Base-by-base conservation (phyloP, 129 eudicot species). In the Solidago caesia region DNA sequence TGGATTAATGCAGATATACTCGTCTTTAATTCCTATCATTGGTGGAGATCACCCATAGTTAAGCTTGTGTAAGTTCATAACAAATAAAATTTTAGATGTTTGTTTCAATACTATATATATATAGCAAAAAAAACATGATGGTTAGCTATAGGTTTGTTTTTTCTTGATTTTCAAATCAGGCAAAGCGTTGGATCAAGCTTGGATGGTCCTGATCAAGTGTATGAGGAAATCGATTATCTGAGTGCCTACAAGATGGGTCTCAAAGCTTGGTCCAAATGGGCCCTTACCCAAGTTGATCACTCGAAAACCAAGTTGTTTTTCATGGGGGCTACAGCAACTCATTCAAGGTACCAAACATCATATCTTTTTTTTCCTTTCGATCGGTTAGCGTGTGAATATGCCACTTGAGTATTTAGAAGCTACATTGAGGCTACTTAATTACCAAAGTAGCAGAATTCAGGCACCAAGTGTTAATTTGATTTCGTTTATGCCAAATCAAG, bases 201-300 rank as follows among this genome's bases (percentile, higher is more conserved):
- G 49, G 79, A 77, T 13, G 71, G 4, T 16, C 69, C 83, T 7
- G 80, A 79, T 70, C 81, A 73, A 44, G 72, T 81, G 45, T 79
- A 77, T 73, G 80, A 91, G 43, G 86, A 86, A 53, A 73, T 88
- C 1, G 77, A 86, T 59, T 82, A 71, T 78, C 69, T 53, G 2
- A 77, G 53, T 27, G 79, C 86, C 76, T 88, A 86, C 53, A 81
- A 86, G 66, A 77, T 86, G 91, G 88, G 82, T 33, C 75, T 91
- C 2, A 81, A 81, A 79, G 86, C 95, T 6, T 91, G 95, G 97
- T 83, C 95, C 1, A 81, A 91, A 62, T 91, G 95, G 95, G 53
- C 82, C 74, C 83, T 70, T 53, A 75, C 76, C 39, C 82, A 82
- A 51, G 74, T 88, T 51, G 75, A 91, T 65, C 75, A 79, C 15